These are phyloP conservation scores for Neoscytalidium dimidiatum DNA, from an alignment of 2,329 filamentous ascomycete genomes.

Conservation along the genomic window DNA sequence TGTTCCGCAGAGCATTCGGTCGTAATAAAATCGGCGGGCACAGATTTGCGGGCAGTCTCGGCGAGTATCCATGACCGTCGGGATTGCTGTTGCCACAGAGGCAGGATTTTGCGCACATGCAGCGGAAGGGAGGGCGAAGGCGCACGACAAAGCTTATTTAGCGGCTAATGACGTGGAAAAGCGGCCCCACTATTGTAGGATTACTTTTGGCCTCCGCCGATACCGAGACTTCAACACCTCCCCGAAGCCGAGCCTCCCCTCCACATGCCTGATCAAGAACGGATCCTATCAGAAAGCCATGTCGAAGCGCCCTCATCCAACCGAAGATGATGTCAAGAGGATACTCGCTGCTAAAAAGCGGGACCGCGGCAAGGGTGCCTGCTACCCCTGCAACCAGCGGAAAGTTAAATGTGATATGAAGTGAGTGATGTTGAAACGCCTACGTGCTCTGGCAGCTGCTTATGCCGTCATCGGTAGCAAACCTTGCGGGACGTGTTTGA, in stretches of 20 bases:
- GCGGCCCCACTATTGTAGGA: not conserved
- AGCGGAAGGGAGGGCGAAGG: no score
- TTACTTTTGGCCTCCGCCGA: not conserved
- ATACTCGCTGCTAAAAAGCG: constrained; percentile 8
- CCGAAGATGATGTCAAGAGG: constrained; percentile 9
- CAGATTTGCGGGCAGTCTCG: no score
- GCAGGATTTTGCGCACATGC: no score
- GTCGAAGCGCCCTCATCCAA: not conserved
- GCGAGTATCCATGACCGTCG: no score
- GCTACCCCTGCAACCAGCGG: constrained; percentile 16
- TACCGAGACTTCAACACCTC: not conserved
- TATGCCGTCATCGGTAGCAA: not conserved
- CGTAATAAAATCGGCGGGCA: no score
- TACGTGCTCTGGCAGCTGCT: not conserved
- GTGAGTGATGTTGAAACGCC: not conserved
- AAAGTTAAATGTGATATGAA: constrained; percentile 18
- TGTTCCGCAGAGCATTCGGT: no score
- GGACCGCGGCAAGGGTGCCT: constrained; percentile 5
- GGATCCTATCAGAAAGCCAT: not conserved
- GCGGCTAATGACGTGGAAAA: not conserved
- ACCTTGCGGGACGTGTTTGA: not conserved
- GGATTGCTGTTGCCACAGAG: no score
- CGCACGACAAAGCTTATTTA: not conserved
- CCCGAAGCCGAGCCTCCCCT: not conserved
- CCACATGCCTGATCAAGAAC: no score